Conservation (phyloP, 208 protist genomes). For the Lotmaria passim region DNA sequence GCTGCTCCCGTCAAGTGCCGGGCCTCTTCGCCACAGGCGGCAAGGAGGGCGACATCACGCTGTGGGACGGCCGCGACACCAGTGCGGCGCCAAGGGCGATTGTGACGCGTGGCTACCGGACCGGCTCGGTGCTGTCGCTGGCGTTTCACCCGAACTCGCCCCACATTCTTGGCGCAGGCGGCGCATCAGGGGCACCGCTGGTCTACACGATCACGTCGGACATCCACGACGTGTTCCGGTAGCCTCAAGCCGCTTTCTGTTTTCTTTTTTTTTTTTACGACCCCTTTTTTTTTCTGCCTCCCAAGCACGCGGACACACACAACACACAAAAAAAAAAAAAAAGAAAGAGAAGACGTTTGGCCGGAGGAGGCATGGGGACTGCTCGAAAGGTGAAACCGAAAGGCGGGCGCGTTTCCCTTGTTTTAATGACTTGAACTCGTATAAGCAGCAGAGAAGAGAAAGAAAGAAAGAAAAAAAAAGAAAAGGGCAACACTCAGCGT, state of each 20-base stretch:
- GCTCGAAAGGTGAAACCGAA: too few relatives aligned
- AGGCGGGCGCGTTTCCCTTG: too few relatives aligned
- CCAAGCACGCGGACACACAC: neutral
- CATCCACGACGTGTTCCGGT: slow-evolving; percentile 59
- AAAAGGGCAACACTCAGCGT: too few relatives aligned
- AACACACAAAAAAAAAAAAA: neutral
- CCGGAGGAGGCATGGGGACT: too few relatives aligned
- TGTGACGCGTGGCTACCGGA: slow-evolving; percentile 74
- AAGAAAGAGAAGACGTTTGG: too few relatives aligned
- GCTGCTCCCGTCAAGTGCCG: slow-evolving; percentile 68
- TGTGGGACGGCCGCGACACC: slow-evolving; percentile 83
- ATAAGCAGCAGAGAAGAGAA: too few relatives aligned
- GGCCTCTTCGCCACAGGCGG: slow-evolving; percentile 90
- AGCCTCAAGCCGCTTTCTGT: neutral
- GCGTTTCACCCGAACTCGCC: slow-evolving; percentile 89
- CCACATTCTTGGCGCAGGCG: slow-evolving; percentile 85
- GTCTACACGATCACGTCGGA: slow-evolving; percentile 92
- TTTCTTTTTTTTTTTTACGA: slow-evolving; percentile 1
- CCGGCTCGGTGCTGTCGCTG: slow-evolving; percentile 84
- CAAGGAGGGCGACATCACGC: slow-evolving; percentile 82
- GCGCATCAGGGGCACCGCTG: slow-evolving; percentile 78
- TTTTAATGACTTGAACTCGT: too few relatives aligned
- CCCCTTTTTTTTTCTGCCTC: neutral
- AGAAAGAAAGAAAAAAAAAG: too few relatives aligned
- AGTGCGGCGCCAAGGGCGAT: slow-evolving; percentile 41